phyloP scores from a whole-genome alignment of 495 filamentous ascomycete species.

The Halenospora varia region DNA sequence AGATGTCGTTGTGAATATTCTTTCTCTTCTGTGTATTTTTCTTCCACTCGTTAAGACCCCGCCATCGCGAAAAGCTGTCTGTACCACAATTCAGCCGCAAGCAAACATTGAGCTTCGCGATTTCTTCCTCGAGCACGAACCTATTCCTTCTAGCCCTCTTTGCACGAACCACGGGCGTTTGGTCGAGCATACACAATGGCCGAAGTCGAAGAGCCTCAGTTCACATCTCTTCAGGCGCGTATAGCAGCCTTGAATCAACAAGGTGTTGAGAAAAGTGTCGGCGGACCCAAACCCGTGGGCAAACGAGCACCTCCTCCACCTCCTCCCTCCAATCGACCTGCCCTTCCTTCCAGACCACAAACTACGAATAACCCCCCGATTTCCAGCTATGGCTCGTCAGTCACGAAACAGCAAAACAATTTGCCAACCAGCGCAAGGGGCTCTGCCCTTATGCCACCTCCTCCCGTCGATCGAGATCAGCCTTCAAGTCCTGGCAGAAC shows the following conservation, averaged over 20 bases:
- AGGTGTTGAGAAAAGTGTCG: constrained; percentile 34
- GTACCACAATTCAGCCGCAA: not conserved
- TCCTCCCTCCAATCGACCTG: constrained; percentile 32
- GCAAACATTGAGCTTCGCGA: not conserved
- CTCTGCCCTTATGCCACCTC: constrained; percentile 44
- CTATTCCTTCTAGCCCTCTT: too few species aligned
- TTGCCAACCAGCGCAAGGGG: constrained; percentile 12
- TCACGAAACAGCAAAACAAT: constrained; percentile 13
- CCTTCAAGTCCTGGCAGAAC: constrained; percentile 5
- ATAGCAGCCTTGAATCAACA: constrained; percentile 50
- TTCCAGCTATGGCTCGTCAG: constrained; percentile 20
- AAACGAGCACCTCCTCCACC: constrained; percentile 47
- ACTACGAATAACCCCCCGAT: constrained; percentile 24
- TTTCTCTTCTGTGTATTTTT: not conserved
- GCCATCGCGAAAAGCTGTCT: not conserved
- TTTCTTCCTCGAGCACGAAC: not conserved
- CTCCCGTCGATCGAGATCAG: constrained; percentile 36
- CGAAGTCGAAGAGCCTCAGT: constrained; percentile 50
- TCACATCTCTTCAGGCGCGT: constrained; percentile 48
- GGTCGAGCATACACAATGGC: constrained; percentile 35
- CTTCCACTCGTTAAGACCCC: not conserved
- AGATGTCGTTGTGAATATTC: not conserved
- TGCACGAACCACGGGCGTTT: too few species aligned
- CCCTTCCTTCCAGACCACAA: constrained; percentile 19
- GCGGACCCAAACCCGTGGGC: constrained; percentile 31